Evolutionary conservation across 768 basidiomycete species (phyloP).

Genomic region (Collybia nuda): DNA sequence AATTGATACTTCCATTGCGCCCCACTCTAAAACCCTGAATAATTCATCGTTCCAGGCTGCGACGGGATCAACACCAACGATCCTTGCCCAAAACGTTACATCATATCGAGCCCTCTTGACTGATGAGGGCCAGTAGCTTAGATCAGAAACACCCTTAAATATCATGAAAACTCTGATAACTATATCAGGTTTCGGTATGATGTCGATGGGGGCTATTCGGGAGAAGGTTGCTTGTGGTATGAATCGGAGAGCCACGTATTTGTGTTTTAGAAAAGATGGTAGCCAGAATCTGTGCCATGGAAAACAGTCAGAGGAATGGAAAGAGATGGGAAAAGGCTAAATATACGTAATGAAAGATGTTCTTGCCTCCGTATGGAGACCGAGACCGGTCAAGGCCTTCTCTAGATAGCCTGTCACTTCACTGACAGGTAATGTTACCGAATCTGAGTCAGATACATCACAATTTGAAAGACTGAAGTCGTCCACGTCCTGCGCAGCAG

Average conservation of each 20-base stretch:
- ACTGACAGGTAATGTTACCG: constrained; percentile 26
- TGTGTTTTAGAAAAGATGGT: constrained; percentile 36
- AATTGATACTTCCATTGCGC: constrained; percentile 39
- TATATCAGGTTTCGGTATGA: constrained; percentile 41
- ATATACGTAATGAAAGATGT: constrained; percentile 47
- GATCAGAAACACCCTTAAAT: constrained; percentile 33
- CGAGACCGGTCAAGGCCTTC: constrained; percentile 24
- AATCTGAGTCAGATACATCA: constrained; percentile 20
- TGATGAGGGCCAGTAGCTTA: constrained; percentile 26
- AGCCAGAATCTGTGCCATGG: constrained; percentile 39
- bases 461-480: constrained; percentile 8
- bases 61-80: constrained; percentile 32
- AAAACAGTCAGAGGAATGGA: no score
- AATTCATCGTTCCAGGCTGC: constrained; percentile 22
- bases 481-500: not conserved
- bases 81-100: constrained; percentile 25
- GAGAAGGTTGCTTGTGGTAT: constrained; percentile 42
- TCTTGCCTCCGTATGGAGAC: constrained; percentile 40
- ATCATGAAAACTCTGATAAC: constrained; percentile 48
- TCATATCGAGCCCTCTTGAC: constrained; percentile 14
- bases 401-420: constrained; percentile 36
- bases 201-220: constrained; percentile 31
- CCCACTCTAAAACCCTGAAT: constrained; percentile 47
- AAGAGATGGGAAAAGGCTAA: no score
- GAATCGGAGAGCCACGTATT: constrained; percentile 43